phyloP scores from a whole-genome alignment of 805 yeast species.

The Suhomyces tanzawaensis region DNA sequence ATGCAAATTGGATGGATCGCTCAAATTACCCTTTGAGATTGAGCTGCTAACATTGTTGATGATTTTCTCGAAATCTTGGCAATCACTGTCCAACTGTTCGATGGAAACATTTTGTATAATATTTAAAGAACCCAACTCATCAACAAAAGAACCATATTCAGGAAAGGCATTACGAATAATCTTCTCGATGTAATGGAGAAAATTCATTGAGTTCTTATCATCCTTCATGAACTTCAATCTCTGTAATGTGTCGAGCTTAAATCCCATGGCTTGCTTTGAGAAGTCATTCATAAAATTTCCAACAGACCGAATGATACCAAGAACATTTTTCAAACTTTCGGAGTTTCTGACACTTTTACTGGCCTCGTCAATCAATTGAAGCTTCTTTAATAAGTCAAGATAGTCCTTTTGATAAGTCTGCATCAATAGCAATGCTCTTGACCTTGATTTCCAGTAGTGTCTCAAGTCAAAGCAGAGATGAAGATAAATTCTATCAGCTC shows the following conservation, averaged over 20 bases:
- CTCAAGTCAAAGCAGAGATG: slow-evolving; percentile 81
- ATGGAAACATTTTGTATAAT: slow-evolving; percentile 71
- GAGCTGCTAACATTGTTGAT: slow-evolving; percentile 73
- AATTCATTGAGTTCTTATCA: slow-evolving; percentile 80
- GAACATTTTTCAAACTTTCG: slow-evolving; percentile 62
- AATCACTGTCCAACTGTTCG: slow-evolving; percentile 77
- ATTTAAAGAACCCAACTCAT: slow-evolving; percentile 60
- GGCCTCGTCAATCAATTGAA: slow-evolving; percentile 72
- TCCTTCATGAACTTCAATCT: slow-evolving; percentile 89
- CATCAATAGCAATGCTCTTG: slow-evolving; percentile 72
- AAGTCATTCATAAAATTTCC: slow-evolving; percentile 96
- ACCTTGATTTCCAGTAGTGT: slow-evolving; percentile 89
- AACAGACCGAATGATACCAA: slow-evolving; percentile 82
- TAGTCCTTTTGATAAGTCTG: slow-evolving; percentile 78
- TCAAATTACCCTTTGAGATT: slow-evolving; percentile 77
- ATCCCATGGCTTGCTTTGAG: slow-evolving; percentile 91
- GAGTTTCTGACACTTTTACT: slow-evolving; percentile 64
- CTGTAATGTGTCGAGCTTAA: slow-evolving; percentile 85
- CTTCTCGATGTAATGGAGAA: slow-evolving; percentile 88
- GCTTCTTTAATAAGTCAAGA: slow-evolving; percentile 61
- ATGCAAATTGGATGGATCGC: slow-evolving; percentile 75
- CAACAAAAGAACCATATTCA: slow-evolving; percentile 68
- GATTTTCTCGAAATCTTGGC: slow-evolving; percentile 57
- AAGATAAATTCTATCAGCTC: slow-evolving; percentile 83
- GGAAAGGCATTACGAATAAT: slow-evolving; percentile 84